Percentiles rank a stretch among this genome's conserved stretches.
These are phyloP conservation scores for Morella rubra DNA, from an alignment of 306 rosid genomes.

Conservation along the genomic window DNA sequence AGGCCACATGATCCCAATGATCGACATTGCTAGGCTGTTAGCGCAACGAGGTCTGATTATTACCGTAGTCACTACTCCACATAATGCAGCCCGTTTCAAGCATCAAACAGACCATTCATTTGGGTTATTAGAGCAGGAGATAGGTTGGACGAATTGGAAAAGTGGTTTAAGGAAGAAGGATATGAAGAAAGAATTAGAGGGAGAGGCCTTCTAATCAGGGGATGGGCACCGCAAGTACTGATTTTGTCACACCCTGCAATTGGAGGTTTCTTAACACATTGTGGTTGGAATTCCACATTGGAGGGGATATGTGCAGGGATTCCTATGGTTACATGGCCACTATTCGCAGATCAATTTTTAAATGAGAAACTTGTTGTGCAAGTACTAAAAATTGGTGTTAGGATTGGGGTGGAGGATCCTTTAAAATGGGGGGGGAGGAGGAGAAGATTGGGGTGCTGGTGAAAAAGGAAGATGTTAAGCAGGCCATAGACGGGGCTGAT, in stretches of 20 bases:
- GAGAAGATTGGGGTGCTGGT: conserved; percentile 32
- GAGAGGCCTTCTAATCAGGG: conserved; percentile 51
- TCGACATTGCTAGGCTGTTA: conserved; percentile 41
- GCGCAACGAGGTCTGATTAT: conserved; percentile 30
- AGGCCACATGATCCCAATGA: conserved; percentile 49
- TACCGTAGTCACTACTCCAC: conserved; percentile 42
- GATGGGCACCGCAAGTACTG: conserved; percentile 74
- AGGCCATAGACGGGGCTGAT: conserved; percentile 44
- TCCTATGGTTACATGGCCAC: conserved; percentile 71
- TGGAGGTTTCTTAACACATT: conserved; percentile 60
- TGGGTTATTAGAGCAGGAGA: conserved; percentile 60
- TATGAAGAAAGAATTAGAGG: conserved; percentile 50
- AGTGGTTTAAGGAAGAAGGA: conserved; percentile 39
- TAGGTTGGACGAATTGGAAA: conserved; percentile 33
- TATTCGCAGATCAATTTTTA: conserved; percentile 53
- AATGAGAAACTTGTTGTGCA: conserved; percentile 6
- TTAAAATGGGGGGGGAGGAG: conserved; percentile 42
- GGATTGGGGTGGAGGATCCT: conserved; percentile 33
- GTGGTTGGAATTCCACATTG: conserved; percentile 72
- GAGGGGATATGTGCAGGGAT: conserved; percentile 55
- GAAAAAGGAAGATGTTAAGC: conserved; percentile 34
- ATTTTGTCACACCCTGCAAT: conserved; percentile 51
- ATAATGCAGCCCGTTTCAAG: conserved; percentile 39
- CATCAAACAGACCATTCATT: conserved; percentile 53
- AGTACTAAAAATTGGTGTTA: conserved; percentile 30